Percentiles rank a stretch among this genome's conserved stretches.
Conservation (phyloP, 1,139 yeast species). For the Nakaseomyces nivariensis region DNA sequence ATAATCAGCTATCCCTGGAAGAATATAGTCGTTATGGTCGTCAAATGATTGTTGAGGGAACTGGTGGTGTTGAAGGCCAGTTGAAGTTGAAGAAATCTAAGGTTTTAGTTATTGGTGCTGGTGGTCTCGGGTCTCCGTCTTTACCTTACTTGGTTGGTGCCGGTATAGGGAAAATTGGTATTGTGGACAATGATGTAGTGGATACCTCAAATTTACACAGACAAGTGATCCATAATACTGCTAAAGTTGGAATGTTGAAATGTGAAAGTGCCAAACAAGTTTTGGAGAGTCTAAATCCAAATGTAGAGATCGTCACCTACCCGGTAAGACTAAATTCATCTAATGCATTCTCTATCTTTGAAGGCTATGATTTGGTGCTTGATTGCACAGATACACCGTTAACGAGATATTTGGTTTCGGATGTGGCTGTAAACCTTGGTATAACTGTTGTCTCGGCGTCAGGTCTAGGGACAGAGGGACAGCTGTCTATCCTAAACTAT, state of each 20-base stretch:
- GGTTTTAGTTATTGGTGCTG: conserved; percentile 84
- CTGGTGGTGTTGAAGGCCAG: conserved; percentile 42
- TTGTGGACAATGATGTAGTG: conserved; percentile 78
- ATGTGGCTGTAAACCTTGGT: conserved; percentile 60
- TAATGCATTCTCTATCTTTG: conserved; percentile 57
- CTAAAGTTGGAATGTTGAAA: conserved; percentile 57
- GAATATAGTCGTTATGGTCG: conserved; percentile 85
- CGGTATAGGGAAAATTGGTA: conserved; percentile 79
- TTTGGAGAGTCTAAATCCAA: conserved; percentile 53
- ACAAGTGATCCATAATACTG: conserved; percentile 70
- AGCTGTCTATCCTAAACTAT: conserved; percentile 65
- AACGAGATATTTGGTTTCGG: conserved; percentile 78
- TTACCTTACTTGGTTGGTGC: conserved; percentile 76
- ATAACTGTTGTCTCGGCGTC: conserved; percentile 84
- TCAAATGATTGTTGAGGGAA: conserved; percentile 78
- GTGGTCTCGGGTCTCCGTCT: conserved; percentile 94
- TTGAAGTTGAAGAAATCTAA: conserved; percentile 43
- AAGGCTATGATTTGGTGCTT: conserved; percentile 60
- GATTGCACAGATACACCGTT: conserved; percentile 96
- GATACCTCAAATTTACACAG: conserved; percentile 82
- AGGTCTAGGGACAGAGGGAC: conserved; percentile 88
- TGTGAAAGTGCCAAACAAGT: conserved; percentile 64
- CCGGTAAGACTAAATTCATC: conserved; percentile 41
- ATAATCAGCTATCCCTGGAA: conserved; percentile 30
- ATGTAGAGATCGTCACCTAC: conserved; percentile 45